Evolutionary conservation across 805 yeast species (phyloP), one percentile per base, ranked within the genome.

Genomic region (Yarrowia porcina): DNA sequence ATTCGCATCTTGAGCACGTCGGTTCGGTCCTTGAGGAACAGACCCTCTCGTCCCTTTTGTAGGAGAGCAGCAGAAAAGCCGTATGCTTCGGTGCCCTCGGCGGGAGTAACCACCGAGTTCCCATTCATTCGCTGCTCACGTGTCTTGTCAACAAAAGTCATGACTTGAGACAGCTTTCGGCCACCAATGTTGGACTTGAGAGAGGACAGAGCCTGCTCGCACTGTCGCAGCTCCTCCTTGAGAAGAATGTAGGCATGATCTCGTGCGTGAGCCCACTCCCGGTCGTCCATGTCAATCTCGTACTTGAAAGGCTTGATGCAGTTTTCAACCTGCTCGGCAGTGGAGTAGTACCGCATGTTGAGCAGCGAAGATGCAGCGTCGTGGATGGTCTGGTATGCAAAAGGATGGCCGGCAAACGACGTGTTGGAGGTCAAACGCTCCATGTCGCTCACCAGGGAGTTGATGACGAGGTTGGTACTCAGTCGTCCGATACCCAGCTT

Each of bases 281-380:
- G 80, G 68, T 92, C 96, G 71, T 94, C 98, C 54, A 94, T 83
- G 71, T 94, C 99, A 65, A 94, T 92, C 71, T 94, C 99, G 73
- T 93, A 94, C 76, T 94, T 94, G 77, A 88, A 94, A 2, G 99
- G 99, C 73, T 94, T 94, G 70, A 94, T 93, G 76, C 98, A 92
- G 74, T 96, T 94, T 71, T 94, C 99, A 7, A 94, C 98, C 73
- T 94, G 99, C 73, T 96, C 99, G 0, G 99, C 96, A 0, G 99
- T 93, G 1, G 96, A 87, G 67, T 86, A 89, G 72, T 82, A 94
- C 67, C 93, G 84, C 27, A 88, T 77, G 66, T 86, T 86, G 66
- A 94, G 78, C 7, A 94, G 96, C 23, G 85, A 78, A 32, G 83
- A 80, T 0, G 97, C 96, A 2, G 97, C 96, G 41, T 90, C 96